Conservation (phyloP, 2,329 filamentous ascomycete species). For the Sclerotinia subarctica region DNA sequence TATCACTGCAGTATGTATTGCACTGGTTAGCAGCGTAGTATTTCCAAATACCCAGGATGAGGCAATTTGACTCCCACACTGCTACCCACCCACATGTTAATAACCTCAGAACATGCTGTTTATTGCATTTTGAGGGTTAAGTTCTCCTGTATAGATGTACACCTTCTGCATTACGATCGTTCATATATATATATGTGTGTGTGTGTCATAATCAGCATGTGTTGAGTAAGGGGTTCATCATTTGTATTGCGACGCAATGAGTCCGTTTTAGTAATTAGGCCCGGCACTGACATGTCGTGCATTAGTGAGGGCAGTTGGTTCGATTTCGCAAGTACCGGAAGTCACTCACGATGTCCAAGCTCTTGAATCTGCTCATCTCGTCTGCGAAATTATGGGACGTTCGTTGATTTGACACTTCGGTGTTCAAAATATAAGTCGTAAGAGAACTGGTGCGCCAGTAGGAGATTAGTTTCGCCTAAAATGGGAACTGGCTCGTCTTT, state of each 20-base stretch:
- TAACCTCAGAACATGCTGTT: not conserved
- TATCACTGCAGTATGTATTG: not conserved
- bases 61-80: slow-evolving; percentile 3
- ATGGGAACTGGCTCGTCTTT: not conserved
- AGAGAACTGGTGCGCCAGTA: not conserved
- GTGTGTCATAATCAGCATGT: not conserved
- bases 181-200: not conserved
- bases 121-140: not conserved
- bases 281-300: slow-evolving; percentile 4
- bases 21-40: not conserved
- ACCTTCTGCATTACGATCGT: no score
- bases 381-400: not conserved
- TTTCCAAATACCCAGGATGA: not conserved
- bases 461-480: not conserved
- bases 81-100: not conserved
- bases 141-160: not conserved
- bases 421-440: not conserved
- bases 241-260: not conserved
- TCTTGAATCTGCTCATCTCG: not conserved
- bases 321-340: not conserved
- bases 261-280: not conserved
- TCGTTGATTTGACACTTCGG: not conserved
- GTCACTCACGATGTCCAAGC: not conserved
- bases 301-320: not conserved
- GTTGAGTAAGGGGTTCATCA: not conserved